Conservation (phyloP, 805 yeast species). For the Metschnikowia henanensis region DNA sequence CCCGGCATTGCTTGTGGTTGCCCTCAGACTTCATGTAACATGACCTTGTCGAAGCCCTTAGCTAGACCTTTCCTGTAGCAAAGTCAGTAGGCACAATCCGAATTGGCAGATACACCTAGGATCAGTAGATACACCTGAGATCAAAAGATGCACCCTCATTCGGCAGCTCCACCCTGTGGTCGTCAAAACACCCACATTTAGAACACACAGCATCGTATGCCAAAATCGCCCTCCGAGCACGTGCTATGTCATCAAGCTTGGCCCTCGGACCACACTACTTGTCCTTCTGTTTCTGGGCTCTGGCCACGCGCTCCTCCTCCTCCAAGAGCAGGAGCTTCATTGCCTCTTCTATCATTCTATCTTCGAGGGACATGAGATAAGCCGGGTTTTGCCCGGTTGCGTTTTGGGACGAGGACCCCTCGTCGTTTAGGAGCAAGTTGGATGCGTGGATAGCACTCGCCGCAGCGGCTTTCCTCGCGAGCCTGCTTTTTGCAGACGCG, state of each 20-base stretch:
- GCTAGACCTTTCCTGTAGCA: too few relatives aligned
- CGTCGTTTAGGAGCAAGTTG: slow-evolving; percentile 54
- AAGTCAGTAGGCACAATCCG: too few relatives aligned
- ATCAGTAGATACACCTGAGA: too few relatives aligned
- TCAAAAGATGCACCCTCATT: too few relatives aligned
- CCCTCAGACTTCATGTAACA: too few relatives aligned
- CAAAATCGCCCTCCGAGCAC: neutral
- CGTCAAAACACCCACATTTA: too few relatives aligned
- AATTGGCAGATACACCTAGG: too few relatives aligned
- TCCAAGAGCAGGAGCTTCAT: slow-evolving; percentile 71
- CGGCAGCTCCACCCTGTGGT: too few relatives aligned
- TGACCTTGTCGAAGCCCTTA: too few relatives aligned
- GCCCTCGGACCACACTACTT: neutral
- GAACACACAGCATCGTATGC: too few relatives aligned
- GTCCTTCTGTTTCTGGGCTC: slow-evolving; percentile 1
- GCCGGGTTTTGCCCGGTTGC: slow-evolving; percentile 6
- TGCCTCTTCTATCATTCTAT: slow-evolving; percentile 84
- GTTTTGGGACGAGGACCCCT: slow-evolving; percentile 5
- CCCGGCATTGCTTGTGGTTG: too few relatives aligned
- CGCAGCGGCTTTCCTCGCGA: slow-evolving; percentile 88
- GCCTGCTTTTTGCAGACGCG: slow-evolving; percentile 65
- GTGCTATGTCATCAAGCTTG: neutral
- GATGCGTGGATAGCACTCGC: slow-evolving; percentile 94
- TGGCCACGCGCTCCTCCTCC: slow-evolving; percentile 50
- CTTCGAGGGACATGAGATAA: slow-evolving; percentile 41